Conservation (phyloP, 225 moss, liverwort and hornwort genomes). For the Sphagnum tenellum region DNA sequence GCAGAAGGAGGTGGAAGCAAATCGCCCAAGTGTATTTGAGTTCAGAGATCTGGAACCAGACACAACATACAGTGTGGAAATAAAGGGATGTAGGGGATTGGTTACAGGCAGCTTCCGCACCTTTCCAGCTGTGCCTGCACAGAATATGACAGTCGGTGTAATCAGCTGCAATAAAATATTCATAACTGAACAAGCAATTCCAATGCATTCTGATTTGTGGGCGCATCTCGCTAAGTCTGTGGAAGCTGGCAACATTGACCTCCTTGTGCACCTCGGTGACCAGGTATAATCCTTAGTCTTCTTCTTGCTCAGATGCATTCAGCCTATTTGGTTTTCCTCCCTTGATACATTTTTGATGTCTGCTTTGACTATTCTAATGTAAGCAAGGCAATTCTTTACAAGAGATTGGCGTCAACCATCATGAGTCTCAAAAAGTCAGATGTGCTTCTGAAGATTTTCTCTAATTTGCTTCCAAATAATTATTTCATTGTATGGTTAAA, state of each 20-base stretch:
- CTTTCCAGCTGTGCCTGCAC: slow-evolving; percentile 36
- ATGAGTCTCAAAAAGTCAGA: too few relatives aligned
- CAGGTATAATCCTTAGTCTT: slow-evolving; percentile 33
- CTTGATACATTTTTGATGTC: too few relatives aligned
- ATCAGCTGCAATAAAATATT: slow-evolving; percentile 99
- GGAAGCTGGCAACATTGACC: slow-evolving; percentile 52
- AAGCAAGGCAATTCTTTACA: too few relatives aligned
- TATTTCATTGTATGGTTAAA: too few relatives aligned
- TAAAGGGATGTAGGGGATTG: slow-evolving; percentile 35
- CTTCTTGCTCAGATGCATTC: too few relatives aligned
- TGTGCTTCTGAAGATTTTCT: too few relatives aligned
- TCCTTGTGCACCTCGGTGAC: slow-evolving; percentile 88
- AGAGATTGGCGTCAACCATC: too few relatives aligned
- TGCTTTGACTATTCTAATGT: too few relatives aligned
- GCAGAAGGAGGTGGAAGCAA: slow-evolving; percentile 24
- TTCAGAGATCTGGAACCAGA: slow-evolving; percentile 47
- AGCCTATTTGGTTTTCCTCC: too few relatives aligned
- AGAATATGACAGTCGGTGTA: slow-evolving; percentile 48
- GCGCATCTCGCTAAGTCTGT: slow-evolving; percentile 58
- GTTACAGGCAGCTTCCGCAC: slow-evolving; percentile 56
- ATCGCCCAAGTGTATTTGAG: slow-evolving; percentile 48
- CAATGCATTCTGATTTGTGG: slow-evolving; percentile 70
- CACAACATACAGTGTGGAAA: slow-evolving; percentile 45
- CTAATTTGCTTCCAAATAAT: too few relatives aligned
- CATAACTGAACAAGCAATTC: slow-evolving; percentile 69